Percentiles rank a stretch among this genome's conserved stretches.
Conservation (phyloP, 306 rosid species). For the Trifolium fragiferum region DNA sequence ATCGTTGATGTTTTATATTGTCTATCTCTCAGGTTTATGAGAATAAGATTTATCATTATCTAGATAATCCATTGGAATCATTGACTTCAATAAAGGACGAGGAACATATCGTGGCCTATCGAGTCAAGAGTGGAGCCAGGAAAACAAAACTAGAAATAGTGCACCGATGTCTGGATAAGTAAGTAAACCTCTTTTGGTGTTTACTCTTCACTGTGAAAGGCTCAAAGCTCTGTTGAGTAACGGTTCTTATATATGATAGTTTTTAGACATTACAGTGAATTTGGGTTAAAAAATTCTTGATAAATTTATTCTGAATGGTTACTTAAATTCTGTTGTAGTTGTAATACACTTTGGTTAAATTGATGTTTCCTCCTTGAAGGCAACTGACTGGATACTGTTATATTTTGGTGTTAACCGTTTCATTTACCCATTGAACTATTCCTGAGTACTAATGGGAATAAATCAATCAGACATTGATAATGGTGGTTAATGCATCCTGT, state of each 20-base stretch:
- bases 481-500: slow-evolving; percentile 17
- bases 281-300: slow-evolving; percentile 11
- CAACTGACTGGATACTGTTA: slow-evolving; percentile 27
- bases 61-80: slow-evolving; percentile 69
- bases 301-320: slow-evolving; percentile 35
- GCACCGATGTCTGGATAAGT: slow-evolving; percentile 81
- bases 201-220: slow-evolving; percentile 21
- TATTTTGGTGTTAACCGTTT: not conserved
- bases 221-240: slow-evolving; percentile 28
- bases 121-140: slow-evolving; percentile 61
- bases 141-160: slow-evolving; percentile 76
- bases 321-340: slow-evolving; percentile 17
- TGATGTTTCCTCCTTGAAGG: slow-evolving; percentile 11
- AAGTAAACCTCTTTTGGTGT: slow-evolving; percentile 48
- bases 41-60: slow-evolving; percentile 71
- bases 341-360: slow-evolving; percentile 11
- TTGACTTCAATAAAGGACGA: slow-evolving; percentile 85
- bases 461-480: slow-evolving; percentile 9
- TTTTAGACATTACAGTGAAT: slow-evolving; percentile 6
- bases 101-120: slow-evolving; percentile 88
- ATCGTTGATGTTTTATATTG: slow-evolving; percentile 38
- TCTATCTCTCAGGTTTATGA: slow-evolving; percentile 69
- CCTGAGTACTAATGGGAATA: slow-evolving; percentile 17
- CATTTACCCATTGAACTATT: slow-evolving; percentile 24
- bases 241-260: slow-evolving; percentile 6